Conservation (phyloP, 768 basidiomycete species). For the Boletus tomentosulus region DNA sequence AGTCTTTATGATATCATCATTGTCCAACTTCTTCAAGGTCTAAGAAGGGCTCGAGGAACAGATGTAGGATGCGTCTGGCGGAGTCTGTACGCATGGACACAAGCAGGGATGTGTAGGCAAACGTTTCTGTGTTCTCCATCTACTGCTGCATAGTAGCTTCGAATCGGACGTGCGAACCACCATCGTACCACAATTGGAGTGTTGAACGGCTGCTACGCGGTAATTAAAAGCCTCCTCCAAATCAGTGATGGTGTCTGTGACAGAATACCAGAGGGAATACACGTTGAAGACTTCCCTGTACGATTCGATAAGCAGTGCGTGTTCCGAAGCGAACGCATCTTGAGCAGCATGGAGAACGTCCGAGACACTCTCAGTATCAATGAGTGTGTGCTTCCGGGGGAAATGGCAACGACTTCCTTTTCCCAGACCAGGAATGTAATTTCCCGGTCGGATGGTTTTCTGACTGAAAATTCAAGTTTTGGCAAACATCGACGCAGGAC, state of each 20-base stretch:
- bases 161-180: conserved; percentile 13
- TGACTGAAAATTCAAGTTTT: no score
- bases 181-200: conserved; percentile 5
- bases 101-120: conserved; percentile 13
- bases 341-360: conserved; percentile 11
- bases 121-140: conserved; percentile 18
- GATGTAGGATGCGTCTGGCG: conserved; percentile 13
- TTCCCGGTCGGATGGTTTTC: neutral
- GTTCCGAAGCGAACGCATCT: conserved; percentile 1
- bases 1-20: neutral
- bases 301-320: conserved; percentile 9
- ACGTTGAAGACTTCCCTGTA: conserved; percentile 13
- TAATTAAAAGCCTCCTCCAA: conserved; percentile 22
- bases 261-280: conserved; percentile 5
- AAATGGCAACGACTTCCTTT: neutral
- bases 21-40: neutral
- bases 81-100: conserved; percentile 11
- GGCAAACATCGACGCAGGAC: no score
- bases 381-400: neutral
- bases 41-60: conserved; percentile 13
- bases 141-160: conserved; percentile 17
- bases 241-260: conserved; percentile 10
- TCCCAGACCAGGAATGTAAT: neutral
- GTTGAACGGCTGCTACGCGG: conserved; percentile 15
- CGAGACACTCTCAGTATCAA: conserved; percentile 14